Evolutionary conservation across 1,284 basidiomycete species (phyloP), one percentile per base, ranked within the genome.

Genomic region (Mycosarcoma mackinlayi): DNA sequence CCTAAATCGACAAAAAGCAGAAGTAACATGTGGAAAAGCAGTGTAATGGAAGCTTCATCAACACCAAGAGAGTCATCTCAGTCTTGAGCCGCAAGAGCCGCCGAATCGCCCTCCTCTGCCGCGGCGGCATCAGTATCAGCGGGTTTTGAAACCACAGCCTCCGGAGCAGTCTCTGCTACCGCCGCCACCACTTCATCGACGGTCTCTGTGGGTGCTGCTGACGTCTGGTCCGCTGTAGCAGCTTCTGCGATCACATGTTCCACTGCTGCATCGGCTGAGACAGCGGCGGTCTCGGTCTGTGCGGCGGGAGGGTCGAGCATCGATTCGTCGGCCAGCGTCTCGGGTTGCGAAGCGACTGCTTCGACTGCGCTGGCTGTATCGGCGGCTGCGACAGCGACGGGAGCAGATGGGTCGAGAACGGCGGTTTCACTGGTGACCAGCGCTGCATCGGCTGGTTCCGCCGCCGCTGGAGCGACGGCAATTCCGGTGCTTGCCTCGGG

Each of bases 241-340:
- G 13, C 21, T 11, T 50, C 18, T 21, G 37, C 37, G 2, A 8
- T 21, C 18, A 38, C 37, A 8, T n/a, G 8, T 13, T 6, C 37
- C 9, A 14, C 37, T 8, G 37, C 7, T 21, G 19, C 18, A 19
- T 19, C 37, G 8, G 37, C 3, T 21, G 37, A 8, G n/a, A n/a
- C 30, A 3, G n/a, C 23, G 3, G 45, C 44, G 9, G 18, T 33
- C 16, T 25, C 31, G 19, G 35, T 19, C 8, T 37, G 11, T 1
- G 30, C 28, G 16, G 21, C 21, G 39, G 49, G 49, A 23, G 34
- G 49, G 31, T 51, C 49, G 23, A 51, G 39, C 49, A 51, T 51
- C 3, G 49, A 27, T 7, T 34, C 49, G 39, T 51, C 49, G 23
- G 31, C 39, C 21, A 51, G 35, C 16, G 49, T 28, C 13, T 41